phyloP scores from a whole-genome alignment of 495 filamentous ascomycete genomes.

The Daldinia decipiens region DNA sequence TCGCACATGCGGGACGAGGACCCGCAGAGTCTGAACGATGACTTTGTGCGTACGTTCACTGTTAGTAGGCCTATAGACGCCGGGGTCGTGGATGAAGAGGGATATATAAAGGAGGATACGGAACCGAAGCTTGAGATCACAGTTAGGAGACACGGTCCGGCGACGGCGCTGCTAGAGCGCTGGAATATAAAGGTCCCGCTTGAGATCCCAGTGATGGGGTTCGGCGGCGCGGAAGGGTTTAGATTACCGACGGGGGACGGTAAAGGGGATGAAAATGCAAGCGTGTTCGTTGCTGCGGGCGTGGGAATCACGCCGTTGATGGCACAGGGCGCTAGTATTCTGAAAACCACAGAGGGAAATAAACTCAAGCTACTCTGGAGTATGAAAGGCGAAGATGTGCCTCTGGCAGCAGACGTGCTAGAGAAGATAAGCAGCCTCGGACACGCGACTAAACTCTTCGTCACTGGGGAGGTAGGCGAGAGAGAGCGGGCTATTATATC shows the following conservation, averaged over 20 bases:
- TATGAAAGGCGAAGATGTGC: constrained; percentile 67
- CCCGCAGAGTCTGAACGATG: constrained; percentile 80
- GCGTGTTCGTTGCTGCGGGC: constrained; percentile 75
- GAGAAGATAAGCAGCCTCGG: constrained; percentile 61
- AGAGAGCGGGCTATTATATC: constrained; percentile 39
- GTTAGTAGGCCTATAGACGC: constrained; percentile 62
- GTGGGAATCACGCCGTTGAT: constrained; percentile 85
- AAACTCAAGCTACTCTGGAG: constrained; percentile 72
- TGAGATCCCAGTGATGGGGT: constrained; percentile 73
- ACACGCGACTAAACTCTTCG: constrained; percentile 65
- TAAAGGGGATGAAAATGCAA: constrained; percentile 27
- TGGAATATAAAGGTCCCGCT: constrained; percentile 62
- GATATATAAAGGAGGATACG: not conserved
- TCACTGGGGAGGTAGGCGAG: constrained; percentile 62
- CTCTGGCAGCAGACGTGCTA: constrained; percentile 69
- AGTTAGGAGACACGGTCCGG: constrained; percentile 70
- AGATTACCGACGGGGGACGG: constrained; percentile 39
- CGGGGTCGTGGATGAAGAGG: constrained; percentile 38
- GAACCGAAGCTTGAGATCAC: constrained; percentile 73
- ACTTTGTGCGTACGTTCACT: constrained; percentile 84
- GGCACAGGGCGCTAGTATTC: constrained; percentile 64
- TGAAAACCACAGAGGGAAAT: constrained; percentile 44
- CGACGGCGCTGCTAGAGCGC: constrained; percentile 72
- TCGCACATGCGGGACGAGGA: constrained; percentile 84
- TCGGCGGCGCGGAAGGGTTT: constrained; percentile 69